Evolutionary conservation across 495 filamentous ascomycete genomes (phyloP).

Genomic region (Ramalina intermedia): DNA sequence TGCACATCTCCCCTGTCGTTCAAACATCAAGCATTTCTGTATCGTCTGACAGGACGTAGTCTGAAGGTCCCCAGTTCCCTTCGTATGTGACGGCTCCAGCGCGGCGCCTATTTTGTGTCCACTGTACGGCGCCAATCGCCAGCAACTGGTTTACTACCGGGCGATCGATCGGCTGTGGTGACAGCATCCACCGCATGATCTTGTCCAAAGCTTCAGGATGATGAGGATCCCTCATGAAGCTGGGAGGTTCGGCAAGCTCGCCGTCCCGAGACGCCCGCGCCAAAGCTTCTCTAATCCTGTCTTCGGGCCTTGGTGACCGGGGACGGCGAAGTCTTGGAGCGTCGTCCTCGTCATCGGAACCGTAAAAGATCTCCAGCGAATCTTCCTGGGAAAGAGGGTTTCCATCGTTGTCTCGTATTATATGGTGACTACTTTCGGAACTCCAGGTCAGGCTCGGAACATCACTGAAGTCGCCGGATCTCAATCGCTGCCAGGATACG

Average conservation of each 20-base stretch:
- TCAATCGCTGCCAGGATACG: constrained; percentile 70
- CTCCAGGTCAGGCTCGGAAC: constrained; percentile 73
- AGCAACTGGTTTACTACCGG: constrained; percentile 64
- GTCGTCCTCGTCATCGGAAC: constrained; percentile 34
- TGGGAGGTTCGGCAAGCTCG: constrained; percentile 62
- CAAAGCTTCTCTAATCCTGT: constrained; percentile 10
- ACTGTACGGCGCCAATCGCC: constrained; percentile 49
- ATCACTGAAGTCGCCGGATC: constrained; percentile 73
- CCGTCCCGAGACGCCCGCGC: constrained; percentile 32
- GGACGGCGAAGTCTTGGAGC: constrained; percentile 19
- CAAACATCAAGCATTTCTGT: constrained; percentile 62
- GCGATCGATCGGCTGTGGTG: constrained; percentile 53
- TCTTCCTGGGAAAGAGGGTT: constrained; percentile 38
- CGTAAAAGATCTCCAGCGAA: constrained; percentile 37
- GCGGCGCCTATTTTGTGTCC: constrained; percentile 58
- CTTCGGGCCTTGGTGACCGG: constrained; percentile 10
- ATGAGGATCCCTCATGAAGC: constrained; percentile 65
- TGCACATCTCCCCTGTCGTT: constrained; percentile 6
- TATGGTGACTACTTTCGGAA: constrained; percentile 39
- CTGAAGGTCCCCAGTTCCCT: constrained; percentile 84
- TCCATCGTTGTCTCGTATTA: constrained; percentile 63
- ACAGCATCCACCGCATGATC: constrained; percentile 82
- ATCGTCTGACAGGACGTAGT: constrained; percentile 54
- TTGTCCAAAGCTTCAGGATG: constrained; percentile 62
- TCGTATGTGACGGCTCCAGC: constrained; percentile 86